These are phyloP conservation scores for Taiozyma onychis DNA, from an alignment of 1,139 yeast species.

Conservation along the genomic window DNA sequence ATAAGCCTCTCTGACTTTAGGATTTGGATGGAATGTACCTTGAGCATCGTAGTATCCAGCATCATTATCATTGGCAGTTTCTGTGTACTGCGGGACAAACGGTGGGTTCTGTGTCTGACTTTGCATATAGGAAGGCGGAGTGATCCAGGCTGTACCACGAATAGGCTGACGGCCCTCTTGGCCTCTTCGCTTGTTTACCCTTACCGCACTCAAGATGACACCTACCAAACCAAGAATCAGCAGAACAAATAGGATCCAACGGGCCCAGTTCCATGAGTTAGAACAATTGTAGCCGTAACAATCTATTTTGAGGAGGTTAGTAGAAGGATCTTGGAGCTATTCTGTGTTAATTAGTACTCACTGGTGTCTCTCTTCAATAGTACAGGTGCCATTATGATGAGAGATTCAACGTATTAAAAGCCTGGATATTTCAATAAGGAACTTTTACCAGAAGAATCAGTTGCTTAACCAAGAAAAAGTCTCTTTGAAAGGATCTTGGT, in stretches of 20 bases:
- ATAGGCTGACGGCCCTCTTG: slow-evolving; percentile 63
- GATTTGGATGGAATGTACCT: slow-evolving; percentile 46
- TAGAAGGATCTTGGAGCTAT: neutral
- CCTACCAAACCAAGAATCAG: slow-evolving; percentile 40
- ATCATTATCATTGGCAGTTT: slow-evolving; percentile 59
- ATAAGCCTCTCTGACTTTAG: slow-evolving; percentile 14
- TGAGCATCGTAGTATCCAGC: slow-evolving; percentile 73
- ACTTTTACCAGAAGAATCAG: neutral
- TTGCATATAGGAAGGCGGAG: slow-evolving; percentile 82
- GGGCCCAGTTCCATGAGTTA: slow-evolving; percentile 23
- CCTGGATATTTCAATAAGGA: neutral
- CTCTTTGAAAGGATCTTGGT: neutral
- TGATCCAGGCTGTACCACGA: slow-evolving; percentile 84
- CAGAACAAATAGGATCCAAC: slow-evolving; percentile 47
- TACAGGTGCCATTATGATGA: neutral
- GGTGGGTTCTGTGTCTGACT: slow-evolving; percentile 38
- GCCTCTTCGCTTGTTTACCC: slow-evolving; percentile 56
- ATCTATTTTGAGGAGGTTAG: neutral
- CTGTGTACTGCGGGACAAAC: slow-evolving; percentile 63
- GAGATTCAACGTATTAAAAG: neutral
- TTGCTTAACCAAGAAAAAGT: neutral
- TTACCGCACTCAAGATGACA: slow-evolving; percentile 46
- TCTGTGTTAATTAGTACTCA: neutral
- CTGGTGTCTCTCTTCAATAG: neutral
- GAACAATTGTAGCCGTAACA: slow-evolving; percentile 17